Evolutionary conservation across 257 asterid species (phyloP).

Genomic region (Fraxinus pennsylvanica): DNA sequence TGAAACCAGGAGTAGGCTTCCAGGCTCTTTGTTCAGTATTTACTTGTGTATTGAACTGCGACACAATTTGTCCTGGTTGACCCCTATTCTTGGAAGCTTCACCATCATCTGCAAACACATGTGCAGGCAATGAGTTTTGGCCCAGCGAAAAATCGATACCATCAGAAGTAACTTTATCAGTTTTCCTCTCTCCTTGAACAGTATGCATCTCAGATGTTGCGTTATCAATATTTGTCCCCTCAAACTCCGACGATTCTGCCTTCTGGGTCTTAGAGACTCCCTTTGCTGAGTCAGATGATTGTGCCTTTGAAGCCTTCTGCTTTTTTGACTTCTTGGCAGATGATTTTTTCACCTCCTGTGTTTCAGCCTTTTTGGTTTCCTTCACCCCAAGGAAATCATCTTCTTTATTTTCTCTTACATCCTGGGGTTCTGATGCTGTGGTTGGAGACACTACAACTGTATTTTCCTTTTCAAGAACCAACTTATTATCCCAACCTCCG

Average conservation of each 20-base stretch:
- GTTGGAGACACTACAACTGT: slow-evolving; percentile 31
- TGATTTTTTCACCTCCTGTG: slow-evolving; percentile 53
- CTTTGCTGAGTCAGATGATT: slow-evolving; percentile 47
- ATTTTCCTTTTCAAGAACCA: slow-evolving; percentile 28
- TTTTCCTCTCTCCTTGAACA: slow-evolving; percentile 37
- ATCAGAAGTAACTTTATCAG: slow-evolving; percentile 30
- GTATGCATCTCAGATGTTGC: slow-evolving; percentile 34
- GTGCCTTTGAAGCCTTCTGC: slow-evolving; percentile 72
- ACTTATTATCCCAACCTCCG: slow-evolving; percentile 29
- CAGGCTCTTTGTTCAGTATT: slow-evolving; percentile 69
- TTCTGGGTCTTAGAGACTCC: slow-evolving; percentile 50
- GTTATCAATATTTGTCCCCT: slow-evolving; percentile 31
- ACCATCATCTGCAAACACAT: slow-evolving; percentile 26
- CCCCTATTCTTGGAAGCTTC: slow-evolving; percentile 33
- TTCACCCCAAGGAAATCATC: slow-evolving; percentile 44
- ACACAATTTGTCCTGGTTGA: slow-evolving; percentile 39
- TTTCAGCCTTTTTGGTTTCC: slow-evolving; percentile 52
- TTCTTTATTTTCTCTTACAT: slow-evolving; percentile 32
- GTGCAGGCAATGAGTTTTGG: slow-evolving; percentile 29
- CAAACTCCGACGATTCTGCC: slow-evolving; percentile 45
- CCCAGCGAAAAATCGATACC: slow-evolving; percentile 30
- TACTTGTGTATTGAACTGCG: slow-evolving; percentile 40
- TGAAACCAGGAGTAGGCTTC: slow-evolving; percentile 99
- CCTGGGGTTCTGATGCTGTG: slow-evolving; percentile 33
- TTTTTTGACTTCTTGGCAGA: slow-evolving; percentile 83